phyloP scores from a whole-genome alignment of 2,329 filamentous ascomycete species.

The Talaromyces verruculosus region DNA sequence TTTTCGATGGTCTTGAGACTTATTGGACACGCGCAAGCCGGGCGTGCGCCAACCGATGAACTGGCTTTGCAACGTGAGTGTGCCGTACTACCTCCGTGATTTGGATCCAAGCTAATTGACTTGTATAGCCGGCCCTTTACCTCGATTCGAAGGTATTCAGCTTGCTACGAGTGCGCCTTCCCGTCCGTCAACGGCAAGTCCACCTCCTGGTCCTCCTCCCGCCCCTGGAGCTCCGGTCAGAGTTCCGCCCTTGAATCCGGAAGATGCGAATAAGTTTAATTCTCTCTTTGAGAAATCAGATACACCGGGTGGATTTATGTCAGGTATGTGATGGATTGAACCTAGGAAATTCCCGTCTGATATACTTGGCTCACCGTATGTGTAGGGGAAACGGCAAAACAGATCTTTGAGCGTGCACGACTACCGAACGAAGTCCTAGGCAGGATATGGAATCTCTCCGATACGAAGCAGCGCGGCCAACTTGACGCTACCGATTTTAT shows the following conservation, averaged over 20 bases:
- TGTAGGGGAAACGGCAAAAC: slow-evolving; percentile 79
- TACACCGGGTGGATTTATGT: slow-evolving; percentile 71
- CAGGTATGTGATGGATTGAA: slow-evolving; percentile 49
- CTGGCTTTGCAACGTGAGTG: slow-evolving; percentile 72
- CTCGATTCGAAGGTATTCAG: slow-evolving; percentile 81
- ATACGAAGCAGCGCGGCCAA: slow-evolving; percentile 87
- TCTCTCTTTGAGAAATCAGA: slow-evolving; percentile 88
- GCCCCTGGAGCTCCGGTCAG: slow-evolving; percentile 64
- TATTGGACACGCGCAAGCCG: slow-evolving; percentile 92
- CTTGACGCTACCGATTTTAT: slow-evolving; percentile 89
- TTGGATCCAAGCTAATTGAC: background rate
- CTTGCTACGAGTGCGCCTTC: slow-evolving; percentile 39
- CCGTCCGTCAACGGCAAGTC: slow-evolving; percentile 57
- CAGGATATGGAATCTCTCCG: slow-evolving; percentile 93
- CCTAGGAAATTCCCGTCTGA: background rate
- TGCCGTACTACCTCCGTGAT: background rate
- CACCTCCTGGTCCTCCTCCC: slow-evolving; percentile 35
- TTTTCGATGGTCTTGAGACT: slow-evolving; percentile 91
- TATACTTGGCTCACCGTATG: background rate
- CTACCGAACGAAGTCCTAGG: slow-evolving; percentile 87
- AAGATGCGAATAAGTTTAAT: slow-evolving; percentile 87
- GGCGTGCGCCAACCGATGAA: slow-evolving; percentile 75
- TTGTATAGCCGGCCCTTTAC: slow-evolving; percentile 69
- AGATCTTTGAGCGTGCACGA: slow-evolving; percentile 91
- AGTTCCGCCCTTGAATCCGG: slow-evolving; percentile 82